Evolutionary conservation across 2,329 filamentous ascomycete genomes (phyloP).

Genomic region (Karstenula rhodostoma): DNA sequence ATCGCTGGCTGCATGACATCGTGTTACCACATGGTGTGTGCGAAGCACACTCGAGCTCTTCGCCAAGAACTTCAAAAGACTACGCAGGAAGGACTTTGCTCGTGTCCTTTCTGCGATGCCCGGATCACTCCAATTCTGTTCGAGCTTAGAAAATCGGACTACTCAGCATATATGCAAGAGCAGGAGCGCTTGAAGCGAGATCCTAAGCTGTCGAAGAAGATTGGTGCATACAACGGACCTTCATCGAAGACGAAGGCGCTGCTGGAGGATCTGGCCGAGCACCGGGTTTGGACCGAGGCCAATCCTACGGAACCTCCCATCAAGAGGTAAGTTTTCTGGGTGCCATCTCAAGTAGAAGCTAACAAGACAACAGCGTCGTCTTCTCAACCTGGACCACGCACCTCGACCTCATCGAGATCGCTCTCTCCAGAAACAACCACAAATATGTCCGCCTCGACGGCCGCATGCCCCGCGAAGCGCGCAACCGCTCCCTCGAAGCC

Average conservation of each 20-base stretch:
- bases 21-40: constrained; percentile 87
- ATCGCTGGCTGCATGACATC: constrained; percentile 81
- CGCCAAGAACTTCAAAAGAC: constrained; percentile 60
- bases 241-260: constrained; percentile 92
- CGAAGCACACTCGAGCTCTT: constrained; percentile 71
- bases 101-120: constrained; percentile 74
- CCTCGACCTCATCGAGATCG: constrained; percentile 88
- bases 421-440: constrained; percentile 73
- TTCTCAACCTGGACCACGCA: constrained; percentile 98
- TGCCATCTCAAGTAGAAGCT: constrained; percentile 3
- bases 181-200: constrained; percentile 63
- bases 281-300: constrained; percentile 68
- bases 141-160: constrained; percentile 68
- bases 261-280: constrained; percentile 74
- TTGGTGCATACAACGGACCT: constrained; percentile 79
- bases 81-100: constrained; percentile 57
- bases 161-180: constrained; percentile 61
- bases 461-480: constrained; percentile 79
- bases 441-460: constrained; percentile 85
- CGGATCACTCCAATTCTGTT: constrained; percentile 71
- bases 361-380: constrained; percentile 68
- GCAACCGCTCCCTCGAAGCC: constrained; percentile 75
- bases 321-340: constrained; percentile 64
- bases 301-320: constrained; percentile 74
- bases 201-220: constrained; percentile 64